Percentiles rank a stretch among this genome's conserved stretches.
Evolutionary conservation across 768 basidiomycete species (phyloP).

Genomic region (Leccinum imitatum): DNA sequence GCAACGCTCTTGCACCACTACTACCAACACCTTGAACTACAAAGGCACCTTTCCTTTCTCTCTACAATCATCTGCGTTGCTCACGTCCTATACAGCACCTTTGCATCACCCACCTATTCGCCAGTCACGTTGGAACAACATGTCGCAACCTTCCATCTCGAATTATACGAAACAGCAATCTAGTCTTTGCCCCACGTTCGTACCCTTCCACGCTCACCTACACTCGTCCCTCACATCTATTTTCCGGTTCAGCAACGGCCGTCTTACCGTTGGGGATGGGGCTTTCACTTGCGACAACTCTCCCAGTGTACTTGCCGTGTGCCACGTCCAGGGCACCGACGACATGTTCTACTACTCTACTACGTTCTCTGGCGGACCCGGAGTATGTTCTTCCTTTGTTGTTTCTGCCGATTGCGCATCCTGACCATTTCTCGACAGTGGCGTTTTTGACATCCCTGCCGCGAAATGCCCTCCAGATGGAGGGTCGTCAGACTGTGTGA

Average conservation of each 20-base stretch:
- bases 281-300: slow-evolving; percentile 76
- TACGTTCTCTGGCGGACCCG: slow-evolving; percentile 92
- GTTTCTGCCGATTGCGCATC: background rate
- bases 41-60: slow-evolving; percentile 4
- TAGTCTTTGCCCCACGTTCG: slow-evolving; percentile 94
- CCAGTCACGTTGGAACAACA: slow-evolving; percentile 80
- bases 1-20: slow-evolving; percentile 16
- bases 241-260: slow-evolving; percentile 70
- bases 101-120: slow-evolving; percentile 1
- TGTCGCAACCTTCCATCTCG: slow-evolving; percentile 72
- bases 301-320: slow-evolving; percentile 82
- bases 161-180: slow-evolving; percentile 75
- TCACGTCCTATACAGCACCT: slow-evolving; percentile 7
- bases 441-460: slow-evolving; percentile 92
- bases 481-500: slow-evolving; percentile 96
- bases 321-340: slow-evolving; percentile 77
- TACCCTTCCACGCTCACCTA: slow-evolving; percentile 21
- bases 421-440: slow-evolving; percentile 49
- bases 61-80: background rate
- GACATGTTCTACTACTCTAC: slow-evolving; percentile 91
- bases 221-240: slow-evolving; percentile 15
- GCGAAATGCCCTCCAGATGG: slow-evolving; percentile 92
- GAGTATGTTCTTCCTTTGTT: slow-evolving; percentile 50
- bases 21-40: slow-evolving; percentile 6
- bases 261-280: slow-evolving; percentile 98